Evolutionary conservation across 495 filamentous ascomycete species (phyloP).

Genomic region (Letharia lupina): DNA sequence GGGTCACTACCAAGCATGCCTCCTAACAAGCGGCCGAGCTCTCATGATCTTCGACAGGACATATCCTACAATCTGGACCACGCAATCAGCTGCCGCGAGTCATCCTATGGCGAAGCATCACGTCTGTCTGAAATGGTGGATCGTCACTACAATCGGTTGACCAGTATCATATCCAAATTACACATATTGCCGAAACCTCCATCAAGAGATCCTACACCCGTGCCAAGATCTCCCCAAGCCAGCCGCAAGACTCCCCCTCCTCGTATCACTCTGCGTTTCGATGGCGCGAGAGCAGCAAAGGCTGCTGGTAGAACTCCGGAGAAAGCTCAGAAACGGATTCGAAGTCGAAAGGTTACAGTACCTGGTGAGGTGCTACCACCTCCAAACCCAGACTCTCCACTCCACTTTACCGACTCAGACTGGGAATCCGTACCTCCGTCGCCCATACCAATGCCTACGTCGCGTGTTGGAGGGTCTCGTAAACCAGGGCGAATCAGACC

Average conservation of each 20-base stretch:
- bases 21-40: slow-evolving; percentile 40
- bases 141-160: slow-evolving; percentile 67
- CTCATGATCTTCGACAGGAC: slow-evolving; percentile 56
- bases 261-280: slow-evolving; percentile 58
- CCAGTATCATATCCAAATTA: slow-evolving; percentile 73
- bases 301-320: slow-evolving; percentile 26
- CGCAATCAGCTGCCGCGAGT: slow-evolving; percentile 66
- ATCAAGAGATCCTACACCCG: slow-evolving; percentile 58
- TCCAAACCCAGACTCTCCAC: slow-evolving; percentile 37
- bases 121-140: slow-evolving; percentile 71
- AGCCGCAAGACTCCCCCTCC: slow-evolving; percentile 42
- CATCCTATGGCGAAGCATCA: slow-evolving; percentile 71
- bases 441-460: slow-evolving; percentile 31
- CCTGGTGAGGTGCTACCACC: slow-evolving; percentile 41
- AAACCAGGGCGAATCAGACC: slow-evolving; percentile 28
- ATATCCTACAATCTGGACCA: slow-evolving; percentile 69
- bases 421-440: slow-evolving; percentile 31
- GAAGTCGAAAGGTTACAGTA: slow-evolving; percentile 35
- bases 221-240: slow-evolving; percentile 42
- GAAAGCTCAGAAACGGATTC: slow-evolving; percentile 32
- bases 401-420: slow-evolving; percentile 30
- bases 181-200: slow-evolving; percentile 64
- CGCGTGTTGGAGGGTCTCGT: slow-evolving; percentile 29
- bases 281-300: slow-evolving; percentile 38
- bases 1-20: slow-evolving; percentile 58